A percentile compares a stretch with the other conserved stretches of the same genome.
Conservation (phyloP, 2,329 filamentous ascomycete genomes). For the Leptoxyphium fumago region DNA sequence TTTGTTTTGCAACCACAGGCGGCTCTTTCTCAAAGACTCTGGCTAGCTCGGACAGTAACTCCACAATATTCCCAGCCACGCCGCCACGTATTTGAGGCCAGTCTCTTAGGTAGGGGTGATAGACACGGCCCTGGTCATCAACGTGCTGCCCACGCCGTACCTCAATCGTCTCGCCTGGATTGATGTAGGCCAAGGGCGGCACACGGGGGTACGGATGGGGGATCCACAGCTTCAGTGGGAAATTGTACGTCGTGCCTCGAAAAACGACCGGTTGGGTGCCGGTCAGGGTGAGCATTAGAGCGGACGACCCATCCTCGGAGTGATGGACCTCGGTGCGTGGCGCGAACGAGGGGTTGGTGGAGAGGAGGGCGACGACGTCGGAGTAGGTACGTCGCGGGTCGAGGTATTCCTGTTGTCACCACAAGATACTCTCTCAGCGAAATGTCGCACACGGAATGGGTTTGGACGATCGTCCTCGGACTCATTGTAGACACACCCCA, state of each 20-base stretch:
- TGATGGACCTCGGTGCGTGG: conserved; percentile 93
- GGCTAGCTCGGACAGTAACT: conserved; percentile 68
- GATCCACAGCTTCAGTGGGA: conserved; percentile 85
- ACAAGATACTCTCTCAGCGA: conserved; percentile 26
- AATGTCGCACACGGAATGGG: background rate
- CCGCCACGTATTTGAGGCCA: conserved; percentile 46
- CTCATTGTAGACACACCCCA: conserved; percentile 27
- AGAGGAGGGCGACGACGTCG: conserved; percentile 71
- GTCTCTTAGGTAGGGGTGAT: conserved; percentile 85
- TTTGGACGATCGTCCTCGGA: too few relatives aligned
- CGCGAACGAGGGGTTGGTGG: conserved; percentile 62
- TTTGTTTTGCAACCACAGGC: conserved; percentile 64
- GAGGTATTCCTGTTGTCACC: conserved; percentile 61
- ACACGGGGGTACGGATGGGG: conserved; percentile 81
- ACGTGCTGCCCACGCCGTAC: conserved; percentile 90
- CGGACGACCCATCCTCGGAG: conserved; percentile 74
- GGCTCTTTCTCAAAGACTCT: conserved; percentile 92
- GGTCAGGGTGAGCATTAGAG: conserved; percentile 69
- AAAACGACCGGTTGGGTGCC: conserved; percentile 88
- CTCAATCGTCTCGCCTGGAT: conserved; percentile 73
- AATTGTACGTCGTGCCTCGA: conserved; percentile 75
- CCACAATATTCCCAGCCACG: conserved; percentile 60
- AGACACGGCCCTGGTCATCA: conserved; percentile 80
- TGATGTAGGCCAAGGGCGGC: conserved; percentile 76
- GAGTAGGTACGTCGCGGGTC: conserved; percentile 88